A percentile compares a stretch with the other conserved stretches of the same genome.
Evolutionary conservation across 169 alveolate genomes (phyloP).

Genomic region (Babesia ovis): DNA sequence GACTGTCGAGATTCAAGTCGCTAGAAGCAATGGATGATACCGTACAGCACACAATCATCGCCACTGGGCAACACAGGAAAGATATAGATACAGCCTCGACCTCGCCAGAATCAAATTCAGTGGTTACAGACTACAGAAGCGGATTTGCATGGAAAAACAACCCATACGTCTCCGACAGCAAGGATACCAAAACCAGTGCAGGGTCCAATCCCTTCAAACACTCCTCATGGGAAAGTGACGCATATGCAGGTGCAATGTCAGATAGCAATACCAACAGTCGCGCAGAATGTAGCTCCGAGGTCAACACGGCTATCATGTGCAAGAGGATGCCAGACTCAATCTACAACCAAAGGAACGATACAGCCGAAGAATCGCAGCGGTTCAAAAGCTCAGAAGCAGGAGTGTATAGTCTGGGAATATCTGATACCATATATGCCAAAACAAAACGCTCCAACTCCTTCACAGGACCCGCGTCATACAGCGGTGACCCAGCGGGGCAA

Average conservation of each 20-base stretch:
- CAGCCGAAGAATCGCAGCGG: neutral
- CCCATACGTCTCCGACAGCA: constrained; percentile 5
- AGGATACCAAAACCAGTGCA: neutral
- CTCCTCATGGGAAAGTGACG: constrained; percentile 3
- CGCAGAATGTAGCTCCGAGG: constrained; percentile 1
- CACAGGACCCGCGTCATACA: constrained; percentile 19
- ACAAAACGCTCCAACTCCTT: constrained; percentile 20
- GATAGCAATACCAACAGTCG: constrained; percentile 22
- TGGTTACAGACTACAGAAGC: neutral
- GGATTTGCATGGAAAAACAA: constrained; percentile 12
- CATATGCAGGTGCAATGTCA: constrained; percentile 2
- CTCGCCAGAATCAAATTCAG: constrained; percentile 28
- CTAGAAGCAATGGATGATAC: constrained; percentile 14
- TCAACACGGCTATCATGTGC: neutral
- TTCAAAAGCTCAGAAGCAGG: neutral
- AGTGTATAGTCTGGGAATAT: neutral
- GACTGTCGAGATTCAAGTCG: constrained; percentile 1
- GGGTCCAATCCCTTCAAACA: neutral
- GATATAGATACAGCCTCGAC: constrained; percentile 38
- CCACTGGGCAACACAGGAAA: constrained; percentile 10
- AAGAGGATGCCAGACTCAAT: neutral
- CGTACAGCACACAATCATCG: neutral
- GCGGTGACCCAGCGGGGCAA: neutral
- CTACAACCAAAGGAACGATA: constrained; percentile 1
- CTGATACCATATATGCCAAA: neutral